Conservation (phyloP, 192 early-diverging fungal species). For the Diversispora epigaea region DNA sequence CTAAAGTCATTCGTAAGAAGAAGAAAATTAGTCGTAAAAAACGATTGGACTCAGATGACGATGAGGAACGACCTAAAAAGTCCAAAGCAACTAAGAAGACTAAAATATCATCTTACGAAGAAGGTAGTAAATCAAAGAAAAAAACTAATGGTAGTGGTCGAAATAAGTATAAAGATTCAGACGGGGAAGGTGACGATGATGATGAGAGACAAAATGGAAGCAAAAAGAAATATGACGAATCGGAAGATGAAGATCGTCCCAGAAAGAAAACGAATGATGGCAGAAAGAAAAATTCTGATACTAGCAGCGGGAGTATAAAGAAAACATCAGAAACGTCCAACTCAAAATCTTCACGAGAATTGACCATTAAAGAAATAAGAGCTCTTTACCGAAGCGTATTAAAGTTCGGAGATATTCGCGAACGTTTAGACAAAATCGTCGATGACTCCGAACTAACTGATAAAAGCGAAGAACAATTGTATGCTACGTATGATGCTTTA, state of each 20-base stretch:
- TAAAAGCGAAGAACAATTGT: constrained; percentile 53
- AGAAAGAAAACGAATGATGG: constrained; percentile 10
- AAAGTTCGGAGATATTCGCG: constrained; percentile 81
- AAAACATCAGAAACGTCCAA: neutral
- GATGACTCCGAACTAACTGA: constrained; percentile 74
- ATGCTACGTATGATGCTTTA: constrained; percentile 44
- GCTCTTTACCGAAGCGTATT: constrained; percentile 76
- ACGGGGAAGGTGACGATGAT: neutral
- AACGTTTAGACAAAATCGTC: constrained; percentile 80
- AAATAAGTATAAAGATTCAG: neutral
- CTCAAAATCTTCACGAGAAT: constrained; percentile 16
- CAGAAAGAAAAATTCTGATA: constrained; percentile 40
- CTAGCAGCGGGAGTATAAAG: neutral
- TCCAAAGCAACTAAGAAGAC: neutral
- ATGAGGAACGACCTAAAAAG: constrained; percentile 6
- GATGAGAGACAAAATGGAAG: neutral
- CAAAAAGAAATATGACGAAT: neutral
- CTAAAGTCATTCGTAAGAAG: constrained; percentile 1
- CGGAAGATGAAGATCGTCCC: neutral
- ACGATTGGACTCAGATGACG: neutral
- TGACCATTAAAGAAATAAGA: constrained; percentile 82
- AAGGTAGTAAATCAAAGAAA: neutral
- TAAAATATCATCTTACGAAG: neutral
- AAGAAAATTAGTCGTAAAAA: neutral
- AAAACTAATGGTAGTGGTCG: neutral